Percentiles rank a stretch among this genome's conserved stretches.
phyloP scores from a whole-genome alignment of 352 stramenopile genomes.

The Pythium dissotocum region DNA sequence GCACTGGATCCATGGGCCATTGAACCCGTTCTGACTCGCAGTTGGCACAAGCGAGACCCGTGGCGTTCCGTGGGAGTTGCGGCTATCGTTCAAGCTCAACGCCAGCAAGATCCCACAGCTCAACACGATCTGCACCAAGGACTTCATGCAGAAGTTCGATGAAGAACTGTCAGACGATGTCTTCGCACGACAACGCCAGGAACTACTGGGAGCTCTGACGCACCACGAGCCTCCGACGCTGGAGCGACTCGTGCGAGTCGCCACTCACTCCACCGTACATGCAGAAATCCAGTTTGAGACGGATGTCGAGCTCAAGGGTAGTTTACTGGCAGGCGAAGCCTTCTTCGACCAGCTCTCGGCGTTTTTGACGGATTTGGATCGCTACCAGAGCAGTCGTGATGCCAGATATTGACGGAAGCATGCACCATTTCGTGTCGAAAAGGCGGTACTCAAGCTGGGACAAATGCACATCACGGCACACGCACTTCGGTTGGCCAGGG shows the following conservation, averaged over 20 bases:
- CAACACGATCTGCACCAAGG: no score
- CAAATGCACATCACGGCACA: background rate
- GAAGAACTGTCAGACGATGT: background rate
- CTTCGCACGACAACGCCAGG: background rate
- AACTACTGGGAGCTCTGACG: background rate
- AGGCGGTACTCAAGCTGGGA: background rate
- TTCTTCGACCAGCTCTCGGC: background rate
- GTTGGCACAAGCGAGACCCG: no score
- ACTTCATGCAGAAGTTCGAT: background rate
- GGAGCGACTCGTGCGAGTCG: background rate
- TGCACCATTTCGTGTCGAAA: background rate
- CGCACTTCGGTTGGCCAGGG: background rate
- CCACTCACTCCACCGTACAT: background rate
- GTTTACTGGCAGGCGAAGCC: background rate
- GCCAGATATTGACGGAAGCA: background rate
- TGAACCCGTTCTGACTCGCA: no score
- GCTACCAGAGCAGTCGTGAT: background rate
- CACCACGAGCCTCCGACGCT: background rate
- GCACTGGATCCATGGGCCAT: no score
- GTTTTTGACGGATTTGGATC: background rate
- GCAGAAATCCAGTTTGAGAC: no score
- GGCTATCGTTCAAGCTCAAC: background rate
- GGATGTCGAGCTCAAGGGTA: background rate
- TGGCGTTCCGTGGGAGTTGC: background rate
- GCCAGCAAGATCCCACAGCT: no score